phyloP scores from a whole-genome alignment of 371 early-diverging fungal species.

The Mortierella sp. region DNA sequence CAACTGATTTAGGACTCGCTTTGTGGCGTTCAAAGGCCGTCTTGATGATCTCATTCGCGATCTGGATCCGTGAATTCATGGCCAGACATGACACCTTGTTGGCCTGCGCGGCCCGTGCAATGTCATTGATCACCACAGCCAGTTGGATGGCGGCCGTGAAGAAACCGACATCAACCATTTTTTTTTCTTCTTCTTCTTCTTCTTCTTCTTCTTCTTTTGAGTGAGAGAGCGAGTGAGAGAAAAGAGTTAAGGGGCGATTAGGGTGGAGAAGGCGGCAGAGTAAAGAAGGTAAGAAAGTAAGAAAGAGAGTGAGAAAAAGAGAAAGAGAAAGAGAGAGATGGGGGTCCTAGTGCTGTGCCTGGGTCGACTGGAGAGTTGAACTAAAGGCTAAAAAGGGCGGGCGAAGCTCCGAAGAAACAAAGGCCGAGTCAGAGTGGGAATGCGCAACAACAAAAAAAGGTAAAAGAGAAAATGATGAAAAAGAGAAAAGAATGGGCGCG shows the following conservation, averaged over 20 bases:
- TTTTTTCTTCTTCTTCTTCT: neutral
- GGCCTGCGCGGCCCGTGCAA: slow-evolving; percentile 40
- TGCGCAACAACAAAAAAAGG: too few relatives aligned
- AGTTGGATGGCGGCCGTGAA: slow-evolving; percentile 41
- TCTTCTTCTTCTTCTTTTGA: neutral
- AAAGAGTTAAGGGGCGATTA: neutral
- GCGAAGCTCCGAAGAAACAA: neutral
- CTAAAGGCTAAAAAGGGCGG: neutral
- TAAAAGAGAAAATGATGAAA: neutral
- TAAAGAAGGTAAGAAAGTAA: neutral
- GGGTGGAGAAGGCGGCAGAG: neutral
- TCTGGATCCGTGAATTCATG: slow-evolving; percentile 52
- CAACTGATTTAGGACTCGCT: slow-evolving; percentile 21
- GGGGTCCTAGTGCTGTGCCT: too few relatives aligned
- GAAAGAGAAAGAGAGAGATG: too few relatives aligned
- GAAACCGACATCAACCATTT: slow-evolving; percentile 41
- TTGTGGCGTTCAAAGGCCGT: slow-evolving; percentile 38
- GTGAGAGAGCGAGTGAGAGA: neutral
- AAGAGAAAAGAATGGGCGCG: neutral
- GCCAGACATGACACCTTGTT: slow-evolving; percentile 48
- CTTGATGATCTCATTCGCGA: slow-evolving; percentile 49
- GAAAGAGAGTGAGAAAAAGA: neutral
- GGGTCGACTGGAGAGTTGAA: neutral
- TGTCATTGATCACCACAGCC: slow-evolving; percentile 41
- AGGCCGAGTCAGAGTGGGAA: too few relatives aligned